Percentiles rank a stretch among this genome's conserved stretches.
Conservation (phyloP, 495 filamentous ascomycete species). For the Talaromyces stipitatus region DNA sequence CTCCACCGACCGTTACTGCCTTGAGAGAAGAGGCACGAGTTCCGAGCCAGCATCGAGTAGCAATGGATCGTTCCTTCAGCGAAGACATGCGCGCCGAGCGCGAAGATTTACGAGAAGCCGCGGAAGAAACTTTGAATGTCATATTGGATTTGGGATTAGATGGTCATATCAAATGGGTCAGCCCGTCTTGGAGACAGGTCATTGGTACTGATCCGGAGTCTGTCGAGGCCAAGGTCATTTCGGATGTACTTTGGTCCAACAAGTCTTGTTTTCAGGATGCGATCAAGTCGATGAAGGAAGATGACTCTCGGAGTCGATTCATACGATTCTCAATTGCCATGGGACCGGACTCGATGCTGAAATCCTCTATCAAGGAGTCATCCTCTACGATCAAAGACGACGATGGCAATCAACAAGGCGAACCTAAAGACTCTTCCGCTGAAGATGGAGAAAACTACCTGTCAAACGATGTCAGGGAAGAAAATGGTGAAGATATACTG, state of each 20-base stretch:
- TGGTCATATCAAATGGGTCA: constrained; percentile 87
- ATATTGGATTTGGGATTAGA: constrained; percentile 89
- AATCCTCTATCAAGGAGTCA: constrained; percentile 43
- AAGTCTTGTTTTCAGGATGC: constrained; percentile 71
- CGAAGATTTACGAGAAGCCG: constrained; percentile 88
- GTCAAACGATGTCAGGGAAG: constrained; percentile 32
- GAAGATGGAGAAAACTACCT: constrained; percentile 26
- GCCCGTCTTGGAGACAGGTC: constrained; percentile 92
- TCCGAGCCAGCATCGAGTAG: constrained; percentile 29
- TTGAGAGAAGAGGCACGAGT: constrained; percentile 45
- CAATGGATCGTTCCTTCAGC: constrained; percentile 54
- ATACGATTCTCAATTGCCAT: constrained; percentile 75
- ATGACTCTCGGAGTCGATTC: constrained; percentile 88
- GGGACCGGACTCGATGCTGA: constrained; percentile 60
- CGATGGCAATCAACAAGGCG: constrained; percentile 3
- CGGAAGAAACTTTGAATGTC: constrained; percentile 91
- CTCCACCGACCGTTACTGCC: constrained; percentile 45
- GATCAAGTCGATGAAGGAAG: constrained; percentile 80
- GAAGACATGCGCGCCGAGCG: constrained; percentile 70
- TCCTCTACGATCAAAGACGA: constrained; percentile 14
- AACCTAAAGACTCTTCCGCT: constrained; percentile 12
- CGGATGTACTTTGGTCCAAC: constrained; percentile 73
- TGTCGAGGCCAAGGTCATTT: constrained; percentile 68
- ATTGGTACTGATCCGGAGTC: constrained; percentile 70
- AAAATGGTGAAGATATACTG: constrained; percentile 47